These are phyloP conservation scores for Melastoma candidum DNA, from an alignment of 441 rosid genomes.

Conservation along the genomic window DNA sequence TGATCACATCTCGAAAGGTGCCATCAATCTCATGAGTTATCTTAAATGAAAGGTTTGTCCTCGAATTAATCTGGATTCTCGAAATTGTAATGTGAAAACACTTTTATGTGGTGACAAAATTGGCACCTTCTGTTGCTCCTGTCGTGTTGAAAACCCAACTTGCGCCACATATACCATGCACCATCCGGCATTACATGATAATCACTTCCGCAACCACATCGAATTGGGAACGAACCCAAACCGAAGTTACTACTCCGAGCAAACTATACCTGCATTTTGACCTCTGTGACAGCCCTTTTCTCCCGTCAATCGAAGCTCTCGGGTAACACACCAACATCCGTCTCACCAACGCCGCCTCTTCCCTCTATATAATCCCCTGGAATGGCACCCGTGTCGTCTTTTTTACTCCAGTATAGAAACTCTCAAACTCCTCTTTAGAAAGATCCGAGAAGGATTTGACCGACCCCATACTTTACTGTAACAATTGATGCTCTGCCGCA, in stretches of 20 bases:
- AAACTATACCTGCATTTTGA: constrained; percentile 56
- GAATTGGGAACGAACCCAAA: neutral
- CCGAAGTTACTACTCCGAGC: neutral
- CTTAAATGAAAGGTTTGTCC: too few relatives aligned
- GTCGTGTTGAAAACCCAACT: constrained; percentile 96
- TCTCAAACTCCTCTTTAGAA: constrained; percentile 63
- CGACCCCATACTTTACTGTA: constrained; percentile 54
- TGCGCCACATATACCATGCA: constrained; percentile 76
- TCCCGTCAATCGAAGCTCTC: constrained; percentile 74
- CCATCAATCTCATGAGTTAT: too few relatives aligned
- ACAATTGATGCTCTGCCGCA: constrained; percentile 68
- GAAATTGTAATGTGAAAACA: too few relatives aligned
- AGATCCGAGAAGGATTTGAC: constrained; percentile 73
- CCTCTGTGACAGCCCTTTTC: constrained; percentile 75
- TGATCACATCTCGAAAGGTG: too few relatives aligned
- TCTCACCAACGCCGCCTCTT: constrained; percentile 9
- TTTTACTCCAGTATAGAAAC: constrained; percentile 44
- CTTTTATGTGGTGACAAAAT: constrained; percentile 38
- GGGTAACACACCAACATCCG: constrained; percentile 46
- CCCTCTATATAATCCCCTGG: constrained; percentile 8
- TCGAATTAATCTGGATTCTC: too few relatives aligned
- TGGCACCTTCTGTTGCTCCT: constrained; percentile 74
- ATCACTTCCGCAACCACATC: neutral
- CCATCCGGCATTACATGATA: neutral
- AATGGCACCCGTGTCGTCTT: constrained; percentile 10